phyloP scores from a whole-genome alignment of 1,139 yeast species.

The Yamadazyma diddensiae region DNA sequence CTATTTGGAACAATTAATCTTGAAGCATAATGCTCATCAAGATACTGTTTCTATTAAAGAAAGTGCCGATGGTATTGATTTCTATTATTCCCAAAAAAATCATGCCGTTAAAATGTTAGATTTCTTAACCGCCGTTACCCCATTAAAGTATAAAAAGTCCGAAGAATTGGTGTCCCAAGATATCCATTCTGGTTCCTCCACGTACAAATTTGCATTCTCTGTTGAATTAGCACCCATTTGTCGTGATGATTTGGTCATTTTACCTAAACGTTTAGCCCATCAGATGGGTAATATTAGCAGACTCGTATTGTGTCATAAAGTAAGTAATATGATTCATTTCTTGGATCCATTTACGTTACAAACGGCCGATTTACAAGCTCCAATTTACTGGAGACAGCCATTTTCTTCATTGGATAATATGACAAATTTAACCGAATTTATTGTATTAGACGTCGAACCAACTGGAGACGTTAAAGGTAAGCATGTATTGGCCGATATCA shows the following conservation, averaged over 20 bases:
- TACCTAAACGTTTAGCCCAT: constrained; percentile 82
- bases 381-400: constrained; percentile 85
- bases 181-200: constrained; percentile 85
- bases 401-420: constrained; percentile 77
- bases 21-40: constrained; percentile 90
- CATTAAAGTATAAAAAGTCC: constrained; percentile 80
- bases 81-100: constrained; percentile 82
- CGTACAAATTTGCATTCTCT: constrained; percentile 87
- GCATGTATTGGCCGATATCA: constrained; percentile 82
- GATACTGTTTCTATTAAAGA: constrained; percentile 94
- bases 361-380: constrained; percentile 70
- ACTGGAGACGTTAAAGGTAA: constrained; percentile 82
- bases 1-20: constrained; percentile 89
- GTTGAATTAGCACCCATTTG: constrained; percentile 97
- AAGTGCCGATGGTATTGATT: constrained; percentile 91
- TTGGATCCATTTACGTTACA: constrained; percentile 82
- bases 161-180: constrained; percentile 91
- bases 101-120: constrained; percentile 95
- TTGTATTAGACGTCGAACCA: constrained; percentile 91
- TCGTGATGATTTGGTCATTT: constrained; percentile 89
- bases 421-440: constrained; percentile 78
- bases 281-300: constrained; percentile 82
- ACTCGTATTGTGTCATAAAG: constrained; percentile 79
- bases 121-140: constrained; percentile 81
- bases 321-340: constrained; percentile 80